A percentile compares a stretch with the other conserved stretches of the same genome.
Conservation (phyloP, 2,329 filamentous ascomycete genomes). For the Aspergillus pseudoterreus region DNA sequence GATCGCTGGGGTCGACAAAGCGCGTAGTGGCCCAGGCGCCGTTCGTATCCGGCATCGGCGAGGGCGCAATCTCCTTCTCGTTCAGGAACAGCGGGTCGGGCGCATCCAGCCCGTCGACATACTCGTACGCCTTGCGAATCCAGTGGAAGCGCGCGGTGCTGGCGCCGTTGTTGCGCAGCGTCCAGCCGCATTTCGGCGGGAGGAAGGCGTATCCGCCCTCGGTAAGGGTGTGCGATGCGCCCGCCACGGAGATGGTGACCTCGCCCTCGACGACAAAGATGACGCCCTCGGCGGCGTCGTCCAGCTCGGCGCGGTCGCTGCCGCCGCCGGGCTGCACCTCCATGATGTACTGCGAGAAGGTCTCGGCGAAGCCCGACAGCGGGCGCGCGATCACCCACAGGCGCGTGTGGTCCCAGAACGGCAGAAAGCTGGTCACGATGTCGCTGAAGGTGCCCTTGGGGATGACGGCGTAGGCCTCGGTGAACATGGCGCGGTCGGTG, state of each 20-base stretch:
- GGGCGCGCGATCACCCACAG: constrained; percentile 23
- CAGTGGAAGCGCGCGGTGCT: constrained; percentile 22
- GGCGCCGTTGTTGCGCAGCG: constrained; percentile 15
- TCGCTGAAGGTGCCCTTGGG: constrained; percentile 22
- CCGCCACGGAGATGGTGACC: constrained; percentile 15
- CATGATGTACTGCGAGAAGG: constrained; percentile 26
- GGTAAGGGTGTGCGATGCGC: constrained; percentile 15
- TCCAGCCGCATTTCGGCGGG: constrained; percentile 22
- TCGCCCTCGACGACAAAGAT: constrained; percentile 22
- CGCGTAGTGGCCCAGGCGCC: constrained; percentile 22
- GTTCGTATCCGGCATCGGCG: constrained; percentile 20
- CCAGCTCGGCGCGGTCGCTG: constrained; percentile 19
- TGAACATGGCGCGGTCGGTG: constrained; percentile 25
- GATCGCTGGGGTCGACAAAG: constrained; percentile 21
- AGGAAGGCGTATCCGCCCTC: constrained; percentile 23
- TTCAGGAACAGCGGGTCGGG: constrained; percentile 22
- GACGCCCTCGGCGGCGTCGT: constrained; percentile 17
- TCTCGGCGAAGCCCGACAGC: constrained; percentile 22
- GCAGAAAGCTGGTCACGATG: constrained; percentile 23
- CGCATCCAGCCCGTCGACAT: constrained; percentile 17
- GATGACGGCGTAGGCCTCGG: constrained; percentile 22
- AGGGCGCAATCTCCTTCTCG: constrained; percentile 20
- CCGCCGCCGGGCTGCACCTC: constrained; percentile 21
- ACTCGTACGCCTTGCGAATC: constrained; percentile 22
- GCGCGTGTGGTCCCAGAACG: constrained; percentile 24